Conservation (phyloP, 257 asterid genomes). For the Capsicum chinense region DNA sequence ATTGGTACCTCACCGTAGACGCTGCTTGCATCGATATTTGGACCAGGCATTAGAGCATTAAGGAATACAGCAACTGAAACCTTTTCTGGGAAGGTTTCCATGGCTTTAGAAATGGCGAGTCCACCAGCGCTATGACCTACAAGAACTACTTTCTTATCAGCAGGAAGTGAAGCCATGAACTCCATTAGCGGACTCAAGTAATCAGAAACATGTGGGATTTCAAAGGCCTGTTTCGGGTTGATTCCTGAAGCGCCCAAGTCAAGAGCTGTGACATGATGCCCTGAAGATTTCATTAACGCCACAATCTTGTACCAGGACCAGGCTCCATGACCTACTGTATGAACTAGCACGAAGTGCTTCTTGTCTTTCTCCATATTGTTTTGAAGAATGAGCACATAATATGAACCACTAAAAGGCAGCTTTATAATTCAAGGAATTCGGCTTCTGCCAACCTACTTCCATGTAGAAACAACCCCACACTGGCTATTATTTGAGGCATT, state of each 20-base stretch:
- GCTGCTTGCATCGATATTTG: slow-evolving; percentile 17
- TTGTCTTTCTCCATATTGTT: no score
- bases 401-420: no score
- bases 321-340: slow-evolving; percentile 47
- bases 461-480: no score
- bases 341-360: slow-evolving; percentile 46
- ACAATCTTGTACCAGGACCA: slow-evolving; percentile 49
- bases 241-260: background rate
- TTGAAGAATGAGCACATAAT: no score
- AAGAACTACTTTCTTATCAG: background rate
- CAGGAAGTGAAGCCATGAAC: background rate
- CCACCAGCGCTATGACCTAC: background rate
- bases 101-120: background rate
- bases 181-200: background rate
- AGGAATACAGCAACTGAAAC: background rate
- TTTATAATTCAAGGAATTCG: no score
- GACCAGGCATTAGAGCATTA: slow-evolving; percentile 41
- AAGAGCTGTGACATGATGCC: background rate
- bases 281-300: slow-evolving; percentile 30
- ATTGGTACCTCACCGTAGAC: background rate
- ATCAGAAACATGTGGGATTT: background rate
- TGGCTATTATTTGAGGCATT: background rate
- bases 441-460: no score
- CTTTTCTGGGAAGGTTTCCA: background rate
- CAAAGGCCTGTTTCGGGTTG: background rate